These are phyloP conservation scores for Bjerkandera adusta DNA, from an alignment of 1,284 basidiomycete genomes.

Conservation along the genomic window DNA sequence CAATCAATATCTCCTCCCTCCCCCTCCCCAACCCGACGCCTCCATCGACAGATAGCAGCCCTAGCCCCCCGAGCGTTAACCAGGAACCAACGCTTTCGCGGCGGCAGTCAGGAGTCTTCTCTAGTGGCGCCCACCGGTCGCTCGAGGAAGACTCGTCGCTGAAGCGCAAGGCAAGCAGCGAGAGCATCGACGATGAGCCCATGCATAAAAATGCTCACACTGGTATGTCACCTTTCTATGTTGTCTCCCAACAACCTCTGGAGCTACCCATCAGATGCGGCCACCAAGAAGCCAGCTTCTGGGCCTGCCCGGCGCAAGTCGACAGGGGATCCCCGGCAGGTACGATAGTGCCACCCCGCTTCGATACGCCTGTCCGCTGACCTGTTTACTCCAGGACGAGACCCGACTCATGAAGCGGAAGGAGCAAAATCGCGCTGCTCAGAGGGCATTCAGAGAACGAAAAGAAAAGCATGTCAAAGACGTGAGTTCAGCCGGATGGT, in stretches of 20 bases:
- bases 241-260: neutral
- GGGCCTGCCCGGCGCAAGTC: conserved; percentile 40
- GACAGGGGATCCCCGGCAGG: conserved; percentile 35
- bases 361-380: neutral
- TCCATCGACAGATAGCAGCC: conserved; percentile 68
- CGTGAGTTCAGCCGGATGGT: conserved; percentile 43
- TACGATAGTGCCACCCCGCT: conserved; percentile 13
- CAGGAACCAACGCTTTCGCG: conserved; percentile 30
- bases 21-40: conserved; percentile 39
- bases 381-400: conserved; percentile 55
- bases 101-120: conserved; percentile 33
- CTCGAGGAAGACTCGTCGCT: conserved; percentile 43
- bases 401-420: conserved; percentile 75
- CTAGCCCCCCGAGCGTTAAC: conserved; percentile 60
- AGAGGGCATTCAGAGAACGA: conserved; percentile 82
- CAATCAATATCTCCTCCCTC: conserved; percentile 47
- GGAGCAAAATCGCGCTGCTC: conserved; percentile 84
- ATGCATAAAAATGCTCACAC: conserved; percentile 66
- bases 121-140: conserved; percentile 21
- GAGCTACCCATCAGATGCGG: conserved; percentile 14
- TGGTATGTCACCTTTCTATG: conserved; percentile 35
- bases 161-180: conserved; percentile 73
- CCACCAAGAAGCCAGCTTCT: conserved; percentile 4
- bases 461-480: conserved; percentile 90
- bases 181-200: conserved; percentile 54